Base-by-base conservation (phyloP, 495 filamentous ascomycete species). In the Xanthoparmelia taractica region DNA sequence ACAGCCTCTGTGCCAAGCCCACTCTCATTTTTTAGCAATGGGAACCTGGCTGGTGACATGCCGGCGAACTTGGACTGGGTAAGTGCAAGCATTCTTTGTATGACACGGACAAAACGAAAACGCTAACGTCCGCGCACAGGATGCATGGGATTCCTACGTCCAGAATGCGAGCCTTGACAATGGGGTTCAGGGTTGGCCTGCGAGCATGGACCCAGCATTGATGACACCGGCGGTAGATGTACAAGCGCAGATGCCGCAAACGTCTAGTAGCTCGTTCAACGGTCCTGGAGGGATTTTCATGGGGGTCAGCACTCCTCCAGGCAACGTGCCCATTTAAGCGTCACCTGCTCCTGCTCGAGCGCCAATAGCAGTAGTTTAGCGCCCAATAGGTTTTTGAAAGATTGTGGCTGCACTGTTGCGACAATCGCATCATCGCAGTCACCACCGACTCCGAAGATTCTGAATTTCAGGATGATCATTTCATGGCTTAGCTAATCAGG, bases 21-120 rank as follows among this genome's bases (percentile, higher is more conserved):
- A 59, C 72, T 77, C 40, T 73, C 73, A 8, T 72, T 81, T 70
- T 78, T 89, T 65, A 79, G 84, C 27, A 74, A 72, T 73, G 66
- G 80, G 64, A 69, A 66, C 58, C 71, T 80, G 57, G 77, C 81
- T 71, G 84, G 85, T 33, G 86, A 89, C 43, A 78, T 83, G 77
- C 82, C 85, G 5, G 59, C 71, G 33, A 89, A 87, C 66, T 81
- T 92, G 68, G 89, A 92, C 70, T 94, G 90, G 89, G 90, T 92
- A 77, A 75, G 85, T 72, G 25, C 41, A 18, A 20, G n/a, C 36
- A 10, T 31, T 43, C 34, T 40, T 61, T 40, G 27, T 29, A 45
- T 18, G 18, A 15, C n/a, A n/a, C n/a, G n/a, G n/a, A n/a, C n/a
- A 20, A 12, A n/a, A 37, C 12, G 15, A 36, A 40, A 50, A 58